Base-by-base conservation (phyloP, 257 asterid genomes). In the Solanum okadae region DNA sequence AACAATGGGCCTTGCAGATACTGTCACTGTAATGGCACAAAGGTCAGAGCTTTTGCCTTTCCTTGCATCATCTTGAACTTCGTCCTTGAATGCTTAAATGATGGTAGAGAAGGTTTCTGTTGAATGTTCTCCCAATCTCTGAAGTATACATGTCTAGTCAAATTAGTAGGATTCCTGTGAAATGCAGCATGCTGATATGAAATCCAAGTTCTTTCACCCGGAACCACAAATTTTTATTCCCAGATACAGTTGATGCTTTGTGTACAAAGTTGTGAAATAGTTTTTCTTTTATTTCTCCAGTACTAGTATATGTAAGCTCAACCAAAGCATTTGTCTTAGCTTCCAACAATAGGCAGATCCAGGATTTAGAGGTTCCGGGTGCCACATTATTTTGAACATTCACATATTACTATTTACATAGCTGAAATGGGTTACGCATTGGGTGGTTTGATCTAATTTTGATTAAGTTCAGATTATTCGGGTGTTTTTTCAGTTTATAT, bases 21-120 rank as follows among this genome's bases (percentile, higher is more conserved):
- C 99, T 87, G 99, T 97, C 22, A 90, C 96, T 38, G 99, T 96
- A 87, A 97, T 97, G 99, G 99, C 99, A 52, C 99, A 95, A 89
- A 97, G 99, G 99, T 97, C 70, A 70, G 81, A 14, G 27, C 68
- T 86, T 37, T 68, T 35, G 56, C 88, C 25, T 18, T 34, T 34
- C 42, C 63, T 37, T 68, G 76, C 37, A 68, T 44, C 16, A 27
- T 23, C 42, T 44, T 49, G 70, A 49, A 33, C 87, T 5, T 35
- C 25, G 46, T 25, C 86, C 11, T 61, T 61, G 77, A 78, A 78
- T 42, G 84, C 61, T 42, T 78, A 78, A 78, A 42, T 40, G 84
- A n/a, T 78, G 34, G 61, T 40, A 78, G 37, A 14, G 15, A 42
- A 40, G 14, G 84, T 40, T 78, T 16, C 63, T 78, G 37, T 25